Percentiles rank a stretch among this genome's conserved stretches.
Evolutionary conservation across 805 yeast genomes (phyloP).

Genomic region (Spathaspora girioi): DNA sequence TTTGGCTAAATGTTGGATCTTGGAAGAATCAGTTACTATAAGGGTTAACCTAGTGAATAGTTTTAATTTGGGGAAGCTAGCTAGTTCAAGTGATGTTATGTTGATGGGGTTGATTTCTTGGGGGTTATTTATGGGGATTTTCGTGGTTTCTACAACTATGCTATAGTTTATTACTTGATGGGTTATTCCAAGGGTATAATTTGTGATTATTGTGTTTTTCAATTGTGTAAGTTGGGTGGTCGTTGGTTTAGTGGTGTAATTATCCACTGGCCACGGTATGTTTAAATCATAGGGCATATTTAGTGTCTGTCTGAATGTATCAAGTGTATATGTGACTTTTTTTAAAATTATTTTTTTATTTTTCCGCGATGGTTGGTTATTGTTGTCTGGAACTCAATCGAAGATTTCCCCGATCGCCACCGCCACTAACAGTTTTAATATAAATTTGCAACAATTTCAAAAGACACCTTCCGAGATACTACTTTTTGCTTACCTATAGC

Average conservation of each 20-base stretch:
- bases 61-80: conserved; percentile 30
- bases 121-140: conserved; percentile 46
- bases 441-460: neutral
- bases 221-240: conserved; percentile 40
- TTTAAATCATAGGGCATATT: conserved; percentile 53
- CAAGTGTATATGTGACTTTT: neutral
- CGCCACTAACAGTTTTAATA: neutral
- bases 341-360: neutral
- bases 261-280: conserved; percentile 65
- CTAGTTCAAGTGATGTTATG: conserved; percentile 16
- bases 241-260: conserved; percentile 42
- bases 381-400: neutral
- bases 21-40: conserved; percentile 71
- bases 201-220: conserved; percentile 48
- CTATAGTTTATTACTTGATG: conserved; percentile 73
- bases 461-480: neutral
- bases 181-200: conserved; percentile 64
- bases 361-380: neutral
- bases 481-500: neutral
- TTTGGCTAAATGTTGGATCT: conserved; percentile 59
- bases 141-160: conserved; percentile 42
- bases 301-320: neutral
- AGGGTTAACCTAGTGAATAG: conserved; percentile 72
- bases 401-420: neutral
- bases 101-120: conserved; percentile 44